phyloP scores from a whole-genome alignment of 768 basidiomycete species.

The Leccinum variicolor region DNA sequence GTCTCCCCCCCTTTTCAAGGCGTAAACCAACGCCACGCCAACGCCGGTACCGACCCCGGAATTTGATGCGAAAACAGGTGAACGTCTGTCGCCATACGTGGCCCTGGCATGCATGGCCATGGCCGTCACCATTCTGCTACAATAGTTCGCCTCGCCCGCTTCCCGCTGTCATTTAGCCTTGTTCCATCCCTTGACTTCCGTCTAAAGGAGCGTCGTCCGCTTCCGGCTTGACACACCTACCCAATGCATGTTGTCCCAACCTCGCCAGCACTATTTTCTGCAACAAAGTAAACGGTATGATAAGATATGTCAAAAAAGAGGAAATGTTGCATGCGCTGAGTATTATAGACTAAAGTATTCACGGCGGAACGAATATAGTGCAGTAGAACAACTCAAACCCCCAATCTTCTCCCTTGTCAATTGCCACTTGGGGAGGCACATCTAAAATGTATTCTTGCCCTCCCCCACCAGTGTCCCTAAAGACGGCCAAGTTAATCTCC shows the following conservation, averaged over 20 bases:
- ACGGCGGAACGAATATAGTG: neutral
- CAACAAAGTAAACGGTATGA: neutral
- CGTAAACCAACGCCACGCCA: neutral
- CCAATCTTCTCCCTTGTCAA: neutral
- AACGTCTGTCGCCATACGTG: constrained; percentile 94
- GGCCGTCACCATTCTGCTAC: constrained; percentile 70
- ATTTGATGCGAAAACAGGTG: constrained; percentile 51
- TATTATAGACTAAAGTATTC: neutral
- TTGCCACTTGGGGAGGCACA: neutral
- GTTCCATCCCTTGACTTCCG: neutral
- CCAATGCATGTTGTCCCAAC: neutral
- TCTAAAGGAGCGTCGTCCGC: neutral
- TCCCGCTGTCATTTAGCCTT: neutral
- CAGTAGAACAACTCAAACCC: neutral
- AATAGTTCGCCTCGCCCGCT: constrained; percentile 25
- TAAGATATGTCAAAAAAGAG: neutral
- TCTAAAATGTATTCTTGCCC: neutral
- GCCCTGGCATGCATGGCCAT: constrained; percentile 89
- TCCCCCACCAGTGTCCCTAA: neutral
- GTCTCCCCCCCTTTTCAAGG: constrained; percentile 17
- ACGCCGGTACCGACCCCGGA: neutral
- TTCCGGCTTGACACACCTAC: neutral
- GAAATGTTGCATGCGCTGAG: neutral
- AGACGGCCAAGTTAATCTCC: neutral
- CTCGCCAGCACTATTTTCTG: neutral